phyloP scores from a whole-genome alignment of 257 asterid genomes.

The Nemophila menziesii region DNA sequence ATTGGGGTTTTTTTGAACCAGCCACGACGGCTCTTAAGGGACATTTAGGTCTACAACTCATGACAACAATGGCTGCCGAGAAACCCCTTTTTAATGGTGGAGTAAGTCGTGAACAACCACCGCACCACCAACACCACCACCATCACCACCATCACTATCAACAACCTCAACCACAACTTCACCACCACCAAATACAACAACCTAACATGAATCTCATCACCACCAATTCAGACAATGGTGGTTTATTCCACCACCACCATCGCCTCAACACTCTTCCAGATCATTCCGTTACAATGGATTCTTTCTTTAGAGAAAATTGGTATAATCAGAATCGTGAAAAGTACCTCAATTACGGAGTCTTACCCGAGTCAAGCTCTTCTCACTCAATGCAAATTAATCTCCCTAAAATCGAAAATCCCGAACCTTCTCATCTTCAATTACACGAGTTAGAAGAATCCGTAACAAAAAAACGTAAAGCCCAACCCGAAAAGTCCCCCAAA shows the following conservation, averaged over 20 bases:
- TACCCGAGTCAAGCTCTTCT: conserved; percentile 43
- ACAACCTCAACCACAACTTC: background rate
- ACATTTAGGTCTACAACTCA: conserved; percentile 44
- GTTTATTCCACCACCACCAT: conserved; percentile 56
- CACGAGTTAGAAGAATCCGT: conserved; percentile 29
- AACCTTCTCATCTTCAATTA: conserved; percentile 15
- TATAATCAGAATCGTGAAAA: conserved; percentile 36
- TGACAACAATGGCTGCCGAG: conserved; percentile 37
- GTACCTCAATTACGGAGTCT: conserved; percentile 41
- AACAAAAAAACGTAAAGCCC: conserved; percentile 43
- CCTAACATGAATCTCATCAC: conserved; percentile 25
- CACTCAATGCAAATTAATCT: conserved; percentile 32
- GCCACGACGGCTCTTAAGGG: conserved; percentile 22
- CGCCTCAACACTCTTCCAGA: conserved; percentile 51
- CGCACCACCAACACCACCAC: conserved; percentile 3
- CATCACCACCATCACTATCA: conserved; percentile 3
- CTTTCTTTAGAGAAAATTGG: conserved; percentile 39
- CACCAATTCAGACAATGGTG: conserved; percentile 49
- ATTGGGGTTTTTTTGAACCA: conserved; percentile 47
- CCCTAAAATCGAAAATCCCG: conserved; percentile 25
- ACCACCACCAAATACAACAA: conserved; percentile 17
- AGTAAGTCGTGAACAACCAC: conserved; percentile 16
- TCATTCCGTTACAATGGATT: conserved; percentile 26
- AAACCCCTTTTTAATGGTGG: conserved; percentile 39
- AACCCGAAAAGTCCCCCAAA: conserved; percentile 28